Conservation (phyloP, 805 yeast genomes). For the Schwanniomyces pseudopolymorphus region DNA sequence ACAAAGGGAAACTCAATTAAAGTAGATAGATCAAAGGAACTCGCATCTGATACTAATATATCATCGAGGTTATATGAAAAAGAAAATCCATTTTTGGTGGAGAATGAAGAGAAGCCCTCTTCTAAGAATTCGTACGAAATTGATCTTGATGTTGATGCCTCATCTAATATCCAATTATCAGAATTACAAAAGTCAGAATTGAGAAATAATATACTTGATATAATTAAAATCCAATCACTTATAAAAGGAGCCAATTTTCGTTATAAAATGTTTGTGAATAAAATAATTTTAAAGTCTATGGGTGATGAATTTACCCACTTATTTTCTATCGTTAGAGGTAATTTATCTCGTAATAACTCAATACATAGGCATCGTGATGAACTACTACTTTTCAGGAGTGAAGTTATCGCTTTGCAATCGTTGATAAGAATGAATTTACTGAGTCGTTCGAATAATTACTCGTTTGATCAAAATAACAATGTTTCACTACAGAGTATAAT, state of each 20-base stretch:
- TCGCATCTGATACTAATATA: background rate
- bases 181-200: background rate
- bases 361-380: constrained; percentile 36
- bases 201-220: constrained; percentile 14
- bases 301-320: constrained; percentile 49
- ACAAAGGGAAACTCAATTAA: no score
- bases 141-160: background rate
- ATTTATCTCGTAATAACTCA: constrained; percentile 28
- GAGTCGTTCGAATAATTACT: constrained; percentile 6
- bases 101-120: background rate
- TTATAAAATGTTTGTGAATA: constrained; percentile 60
- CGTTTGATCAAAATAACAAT: constrained; percentile 12
- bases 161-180: background rate
- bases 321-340: constrained; percentile 55
- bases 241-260: constrained; percentile 70
- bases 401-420: constrained; percentile 41
- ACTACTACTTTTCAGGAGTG: constrained; percentile 24
- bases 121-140: background rate
- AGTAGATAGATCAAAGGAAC: background rate
- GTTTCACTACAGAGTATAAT: constrained; percentile 38
- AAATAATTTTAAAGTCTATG: constrained; percentile 59
- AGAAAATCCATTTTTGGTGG: background rate
- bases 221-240: constrained; percentile 62
- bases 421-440: constrained; percentile 28
- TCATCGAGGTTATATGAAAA: background rate